Conservation (phyloP, 345 rosid genomes). For the Citrus trifoliata region DNA sequence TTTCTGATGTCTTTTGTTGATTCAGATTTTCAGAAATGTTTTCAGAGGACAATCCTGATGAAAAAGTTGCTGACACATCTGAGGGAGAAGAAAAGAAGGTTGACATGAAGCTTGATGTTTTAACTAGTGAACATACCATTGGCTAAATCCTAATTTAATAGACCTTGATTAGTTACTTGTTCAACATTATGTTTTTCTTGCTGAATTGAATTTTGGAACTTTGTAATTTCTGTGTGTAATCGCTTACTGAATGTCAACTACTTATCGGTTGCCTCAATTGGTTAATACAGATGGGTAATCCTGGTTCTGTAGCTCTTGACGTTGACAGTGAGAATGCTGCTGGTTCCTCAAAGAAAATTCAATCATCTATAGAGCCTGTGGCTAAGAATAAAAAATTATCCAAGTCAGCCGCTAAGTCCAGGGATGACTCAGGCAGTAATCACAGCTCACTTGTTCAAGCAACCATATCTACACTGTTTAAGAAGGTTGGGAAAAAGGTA, state of each 20-base stretch:
- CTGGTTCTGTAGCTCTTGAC: conserved; percentile 13
- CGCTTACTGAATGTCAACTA: neutral
- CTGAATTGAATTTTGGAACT: neutral
- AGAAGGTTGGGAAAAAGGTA: conserved; percentile 69
- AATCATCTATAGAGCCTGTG: conserved; percentile 18
- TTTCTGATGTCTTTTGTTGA: conserved; percentile 5
- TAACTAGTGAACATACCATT: conserved; percentile 10
- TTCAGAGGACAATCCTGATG: conserved; percentile 47
- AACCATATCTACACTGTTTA: conserved; percentile 68
- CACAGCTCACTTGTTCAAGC: conserved; percentile 70
- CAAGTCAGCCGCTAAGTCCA: conserved; percentile 27
- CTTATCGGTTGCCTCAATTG: conserved; percentile 20
- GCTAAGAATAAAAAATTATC: conserved; percentile 27
- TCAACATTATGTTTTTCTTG: conserved; percentile 1
- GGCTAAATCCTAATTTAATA: conserved; percentile 19
- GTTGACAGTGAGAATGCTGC: conserved; percentile 16
- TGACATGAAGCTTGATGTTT: conserved; percentile 22
- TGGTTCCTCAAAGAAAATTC: conserved; percentile 11
- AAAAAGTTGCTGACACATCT: conserved; percentile 35
- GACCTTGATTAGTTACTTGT: conserved; percentile 1
- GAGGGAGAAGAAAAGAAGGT: conserved; percentile 45
- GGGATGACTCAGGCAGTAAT: conserved; percentile 26
- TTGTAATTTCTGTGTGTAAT: neutral
- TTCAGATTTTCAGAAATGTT: conserved; percentile 65
- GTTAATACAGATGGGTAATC: conserved; percentile 27